These are phyloP conservation scores for Durusdinium trenchii DNA, from an alignment of 73 alveolate species.

Conservation along the genomic window DNA sequence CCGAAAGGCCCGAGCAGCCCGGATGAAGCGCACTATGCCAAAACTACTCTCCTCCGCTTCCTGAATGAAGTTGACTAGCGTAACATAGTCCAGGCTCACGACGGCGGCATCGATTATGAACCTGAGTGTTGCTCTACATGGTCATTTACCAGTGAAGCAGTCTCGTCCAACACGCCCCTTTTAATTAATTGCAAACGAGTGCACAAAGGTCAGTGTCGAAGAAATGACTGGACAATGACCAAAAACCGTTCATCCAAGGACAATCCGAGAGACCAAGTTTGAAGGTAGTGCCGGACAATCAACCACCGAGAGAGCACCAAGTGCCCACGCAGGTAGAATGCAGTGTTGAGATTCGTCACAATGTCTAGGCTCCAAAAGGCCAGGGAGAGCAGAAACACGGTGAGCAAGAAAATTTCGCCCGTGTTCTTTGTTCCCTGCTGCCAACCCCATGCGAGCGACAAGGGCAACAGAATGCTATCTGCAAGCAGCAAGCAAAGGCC, in stretches of 20 bases:
- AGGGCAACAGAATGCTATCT: conserved; percentile 64
- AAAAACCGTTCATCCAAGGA: not conserved
- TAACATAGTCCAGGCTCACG: conserved; percentile 65
- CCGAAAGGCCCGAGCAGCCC: conserved; percentile 69
- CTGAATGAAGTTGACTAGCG: conserved; percentile 30
- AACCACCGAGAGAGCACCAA: conserved; percentile 21
- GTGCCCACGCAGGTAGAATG: conserved; percentile 54
- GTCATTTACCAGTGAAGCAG: not conserved
- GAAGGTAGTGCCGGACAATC: conserved; percentile 30
- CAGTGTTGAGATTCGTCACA: conserved; percentile 65
- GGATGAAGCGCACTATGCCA: conserved; percentile 60
- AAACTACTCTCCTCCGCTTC: conserved; percentile 5
- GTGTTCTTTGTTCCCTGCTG: conserved; percentile 8
- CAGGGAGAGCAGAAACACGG: conserved; percentile 29
- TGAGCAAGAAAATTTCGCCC: conserved; percentile 29
- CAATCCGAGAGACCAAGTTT: conserved; percentile 29
- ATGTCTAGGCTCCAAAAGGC: conserved; percentile 66
- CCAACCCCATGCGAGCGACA: conserved; percentile 69
- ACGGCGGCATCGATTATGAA: conserved; percentile 36
- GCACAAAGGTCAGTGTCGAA: too few relatives aligned
- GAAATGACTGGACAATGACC: too few relatives aligned
- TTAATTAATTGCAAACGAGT: not conserved
- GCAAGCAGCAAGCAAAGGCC: conserved; percentile 49
- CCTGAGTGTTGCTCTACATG: not conserved
- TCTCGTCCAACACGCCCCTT: not conserved